Conservation (phyloP, 106 monocot genomes). For the Phalaenopsis equestris region DNA sequence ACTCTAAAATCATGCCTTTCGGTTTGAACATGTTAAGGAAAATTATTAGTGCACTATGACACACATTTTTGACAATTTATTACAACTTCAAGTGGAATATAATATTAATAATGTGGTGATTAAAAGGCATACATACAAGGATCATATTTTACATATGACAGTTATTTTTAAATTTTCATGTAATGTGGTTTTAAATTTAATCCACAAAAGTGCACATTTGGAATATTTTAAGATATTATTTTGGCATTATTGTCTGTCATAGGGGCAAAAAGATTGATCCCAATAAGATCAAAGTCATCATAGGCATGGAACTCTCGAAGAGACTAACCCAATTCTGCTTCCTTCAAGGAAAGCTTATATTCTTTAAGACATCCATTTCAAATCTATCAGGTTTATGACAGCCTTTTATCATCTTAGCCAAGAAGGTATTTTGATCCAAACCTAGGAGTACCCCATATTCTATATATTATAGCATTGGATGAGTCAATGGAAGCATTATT, state of each 20-base stretch:
- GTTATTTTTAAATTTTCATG: background rate
- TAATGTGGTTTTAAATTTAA: conserved; percentile 2
- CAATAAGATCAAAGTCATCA: background rate
- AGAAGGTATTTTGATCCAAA: conserved; percentile 2
- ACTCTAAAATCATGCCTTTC: conserved; percentile 10
- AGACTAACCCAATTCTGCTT: background rate
- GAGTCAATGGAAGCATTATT: conserved; percentile 2
- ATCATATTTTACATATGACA: background rate
- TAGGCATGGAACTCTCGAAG: background rate
- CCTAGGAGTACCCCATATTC: background rate
- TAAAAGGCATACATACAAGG: background rate
- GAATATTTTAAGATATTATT: background rate
- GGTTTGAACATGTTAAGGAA: background rate
- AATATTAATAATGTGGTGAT: conserved; percentile 9
- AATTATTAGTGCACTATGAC: conserved; percentile 7
- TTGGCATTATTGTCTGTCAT: background rate
- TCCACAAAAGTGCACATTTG: conserved; percentile 8
- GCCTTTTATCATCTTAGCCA: background rate
- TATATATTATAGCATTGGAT: background rate
- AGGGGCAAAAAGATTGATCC: conserved; percentile 8
- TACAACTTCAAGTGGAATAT: background rate
- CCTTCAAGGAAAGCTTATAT: background rate
- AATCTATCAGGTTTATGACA: background rate
- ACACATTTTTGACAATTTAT: background rate
- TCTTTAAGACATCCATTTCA: background rate